These are phyloP conservation scores for Heritiera fomes DNA, from an alignment of 345 rosid genomes.

Conservation along the genomic window DNA sequence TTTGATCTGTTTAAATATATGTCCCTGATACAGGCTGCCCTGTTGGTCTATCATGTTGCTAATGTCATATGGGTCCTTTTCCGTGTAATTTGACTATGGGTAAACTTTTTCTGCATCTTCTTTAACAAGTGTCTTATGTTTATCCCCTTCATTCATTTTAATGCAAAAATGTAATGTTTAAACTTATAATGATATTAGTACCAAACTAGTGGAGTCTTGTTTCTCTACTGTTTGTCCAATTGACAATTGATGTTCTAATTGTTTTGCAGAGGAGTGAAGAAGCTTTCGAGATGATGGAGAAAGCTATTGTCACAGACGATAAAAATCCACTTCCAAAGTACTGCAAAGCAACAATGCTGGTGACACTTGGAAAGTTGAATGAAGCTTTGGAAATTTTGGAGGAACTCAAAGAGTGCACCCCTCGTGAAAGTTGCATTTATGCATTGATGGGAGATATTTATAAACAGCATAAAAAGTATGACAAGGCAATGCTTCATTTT, in stretches of 20 bases:
- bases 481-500: constrained; percentile 81
- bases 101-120: not conserved
- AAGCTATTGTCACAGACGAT: constrained; percentile 64
- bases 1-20: not conserved
- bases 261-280: constrained; percentile 70
- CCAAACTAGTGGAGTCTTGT: constrained; percentile 14
- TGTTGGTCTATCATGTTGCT: too few species aligned
- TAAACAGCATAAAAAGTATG: constrained; percentile 54
- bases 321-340: constrained; percentile 93
- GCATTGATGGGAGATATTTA: constrained; percentile 83
- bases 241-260: constrained; percentile 7
- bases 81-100: too few species aligned
- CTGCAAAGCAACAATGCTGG: constrained; percentile 77
- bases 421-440: constrained; percentile 77
- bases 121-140: not conserved
- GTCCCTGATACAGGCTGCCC: too few species aligned
- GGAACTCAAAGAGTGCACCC: constrained; percentile 79
- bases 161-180: not conserved
- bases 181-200: not conserved
- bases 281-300: constrained; percentile 85
- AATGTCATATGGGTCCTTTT: too few species aligned
- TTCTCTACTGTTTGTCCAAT: not conserved
- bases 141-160: not conserved
- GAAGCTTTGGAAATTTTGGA: constrained; percentile 72
- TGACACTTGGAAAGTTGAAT: constrained; percentile 56